Percentiles rank a stretch among this genome's conserved stretches.
Evolutionary conservation across 2,329 filamentous ascomycete genomes (phyloP).

Genomic region (Westerdykella sp.): DNA sequence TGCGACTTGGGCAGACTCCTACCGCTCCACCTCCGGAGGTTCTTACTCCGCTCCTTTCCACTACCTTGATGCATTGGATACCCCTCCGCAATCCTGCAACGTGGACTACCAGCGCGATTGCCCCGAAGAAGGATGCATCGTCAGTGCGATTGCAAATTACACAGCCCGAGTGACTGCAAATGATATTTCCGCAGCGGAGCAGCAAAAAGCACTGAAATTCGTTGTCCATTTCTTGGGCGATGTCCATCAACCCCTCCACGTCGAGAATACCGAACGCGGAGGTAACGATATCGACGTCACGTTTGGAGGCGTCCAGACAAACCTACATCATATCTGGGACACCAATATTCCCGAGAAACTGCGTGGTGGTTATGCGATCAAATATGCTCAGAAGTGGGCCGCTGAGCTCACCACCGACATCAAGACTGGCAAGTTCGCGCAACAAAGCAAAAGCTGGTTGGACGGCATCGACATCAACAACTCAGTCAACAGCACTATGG

Average conservation of each 20-base stretch:
- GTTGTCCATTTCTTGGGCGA: conserved; percentile 60
- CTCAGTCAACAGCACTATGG: conserved; percentile 32
- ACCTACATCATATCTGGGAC: conserved; percentile 44
- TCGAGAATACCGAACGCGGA: conserved; percentile 42
- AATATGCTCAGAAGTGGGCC: conserved; percentile 37
- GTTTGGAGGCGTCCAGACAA: conserved; percentile 37
- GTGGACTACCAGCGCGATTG: conserved; percentile 50
- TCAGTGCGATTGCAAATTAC: conserved; percentile 49
- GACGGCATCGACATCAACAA: conserved; percentile 34
- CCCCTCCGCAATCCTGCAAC: conserved; percentile 43
- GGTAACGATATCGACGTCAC: conserved; percentile 43
- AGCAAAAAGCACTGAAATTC: conserved; percentile 44
- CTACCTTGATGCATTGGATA: conserved; percentile 48
- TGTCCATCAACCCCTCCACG: conserved; percentile 64
- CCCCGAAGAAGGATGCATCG: conserved; percentile 44
- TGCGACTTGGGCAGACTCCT: conserved; percentile 51
- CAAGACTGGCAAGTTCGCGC: conserved; percentile 35
- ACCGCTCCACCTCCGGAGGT: conserved; percentile 45
- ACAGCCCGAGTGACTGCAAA: conserved; percentile 35
- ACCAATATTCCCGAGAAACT: conserved; percentile 41
- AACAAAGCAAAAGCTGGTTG: conserved; percentile 30
- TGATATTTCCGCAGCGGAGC: conserved; percentile 25
- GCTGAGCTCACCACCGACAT: conserved; percentile 33
- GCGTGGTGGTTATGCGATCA: conserved; percentile 34
- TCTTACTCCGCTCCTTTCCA: conserved; percentile 45